These are phyloP conservation scores for Stephanodiscus triporus DNA, from an alignment of 108 stramenopile genomes.

Conservation along the genomic window DNA sequence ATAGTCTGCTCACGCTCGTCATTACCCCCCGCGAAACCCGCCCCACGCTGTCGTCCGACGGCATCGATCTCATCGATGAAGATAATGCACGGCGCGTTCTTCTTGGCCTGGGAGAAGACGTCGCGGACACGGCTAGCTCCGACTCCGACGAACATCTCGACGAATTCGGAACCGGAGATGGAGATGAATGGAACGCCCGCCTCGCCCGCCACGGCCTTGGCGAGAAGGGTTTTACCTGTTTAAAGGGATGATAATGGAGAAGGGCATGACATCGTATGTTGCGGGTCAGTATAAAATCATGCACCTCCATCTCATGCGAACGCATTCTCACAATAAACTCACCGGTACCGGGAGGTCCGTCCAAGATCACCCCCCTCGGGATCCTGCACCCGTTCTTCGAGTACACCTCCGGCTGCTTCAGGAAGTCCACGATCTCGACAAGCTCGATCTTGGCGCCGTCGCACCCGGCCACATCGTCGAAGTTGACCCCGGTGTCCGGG, in stretches of 20 bases:
- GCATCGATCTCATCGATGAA: slow-evolving; percentile 99
- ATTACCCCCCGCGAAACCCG: slow-evolving; percentile 92
- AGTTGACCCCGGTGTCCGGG: slow-evolving; percentile 90
- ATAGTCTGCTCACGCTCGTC: slow-evolving; percentile 97
- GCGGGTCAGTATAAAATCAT: not conserved
- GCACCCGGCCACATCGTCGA: slow-evolving; percentile 97
- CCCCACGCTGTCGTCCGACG: slow-evolving; percentile 90
- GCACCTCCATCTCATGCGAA: not conserved
- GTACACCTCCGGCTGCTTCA: slow-evolving; percentile 94
- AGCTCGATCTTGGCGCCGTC: slow-evolving; percentile 95
- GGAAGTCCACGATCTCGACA: slow-evolving; percentile 95
- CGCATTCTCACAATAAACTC: slow-evolving; percentile 26
- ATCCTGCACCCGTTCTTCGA: slow-evolving; percentile 89
- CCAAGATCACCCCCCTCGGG: slow-evolving; percentile 81
- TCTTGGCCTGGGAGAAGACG: slow-evolving; percentile 90
- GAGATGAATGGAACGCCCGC: slow-evolving; percentile 95
- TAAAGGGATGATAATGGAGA: too few relatives aligned
- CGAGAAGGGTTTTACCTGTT: slow-evolving; percentile 97
- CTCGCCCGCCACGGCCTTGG: slow-evolving; percentile 98
- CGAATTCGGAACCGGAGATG: slow-evolving; percentile 93
- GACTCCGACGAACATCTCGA: slow-evolving; percentile 94
- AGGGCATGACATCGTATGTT: not conserved
- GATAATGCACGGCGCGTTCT: slow-evolving; percentile 94
- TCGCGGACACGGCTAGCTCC: slow-evolving; percentile 95
- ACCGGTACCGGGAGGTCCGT: slow-evolving; percentile 87